Percentiles rank a stretch among this genome's conserved stretches.
These are phyloP conservation scores for Kalmusia sp. DNA, from an alignment of 2,329 filamentous ascomycete species.

Conservation along the genomic window DNA sequence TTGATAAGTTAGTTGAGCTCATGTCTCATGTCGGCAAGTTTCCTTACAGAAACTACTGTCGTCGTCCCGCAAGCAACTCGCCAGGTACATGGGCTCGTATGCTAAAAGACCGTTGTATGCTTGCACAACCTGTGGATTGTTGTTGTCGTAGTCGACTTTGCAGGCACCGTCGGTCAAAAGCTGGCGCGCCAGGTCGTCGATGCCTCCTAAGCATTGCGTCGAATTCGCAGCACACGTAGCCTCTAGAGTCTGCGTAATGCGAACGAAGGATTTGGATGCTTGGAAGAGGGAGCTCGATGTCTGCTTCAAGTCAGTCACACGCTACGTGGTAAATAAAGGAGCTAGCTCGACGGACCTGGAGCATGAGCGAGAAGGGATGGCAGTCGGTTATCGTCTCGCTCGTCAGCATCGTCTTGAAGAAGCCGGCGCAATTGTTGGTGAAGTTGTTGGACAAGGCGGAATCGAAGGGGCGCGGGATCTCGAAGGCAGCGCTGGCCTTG, in stretches of 20 bases:
- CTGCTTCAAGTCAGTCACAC: constrained; percentile 55
- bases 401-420: constrained; percentile 72
- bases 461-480: constrained; percentile 55
- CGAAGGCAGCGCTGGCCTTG: constrained; percentile 25
- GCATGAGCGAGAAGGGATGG: constrained; percentile 82
- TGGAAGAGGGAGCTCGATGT: constrained; percentile 87
- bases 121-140: constrained; percentile 74
- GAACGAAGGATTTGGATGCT: constrained; percentile 72
- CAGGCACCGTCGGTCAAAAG: constrained; percentile 72
- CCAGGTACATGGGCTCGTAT: constrained; percentile 80
- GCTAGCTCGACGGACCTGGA: constrained; percentile 65
- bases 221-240: constrained; percentile 75
- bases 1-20: constrained; percentile 13
- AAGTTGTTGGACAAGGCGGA: constrained; percentile 60
- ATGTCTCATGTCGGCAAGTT: neutral
- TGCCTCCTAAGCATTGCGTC: constrained; percentile 68
- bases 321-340: neutral
- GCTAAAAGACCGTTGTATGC: constrained; percentile 78
- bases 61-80: constrained; percentile 77
- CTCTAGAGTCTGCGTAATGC: constrained; percentile 80
- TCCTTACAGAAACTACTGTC: constrained; percentile 70
- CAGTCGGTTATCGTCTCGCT: constrained; percentile 74
- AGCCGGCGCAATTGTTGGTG: constrained; percentile 66
- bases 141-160: constrained; percentile 69
- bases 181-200: constrained; percentile 69